phyloP scores from a whole-genome alignment of 805 yeast species.

The Yarrowia bubula region DNA sequence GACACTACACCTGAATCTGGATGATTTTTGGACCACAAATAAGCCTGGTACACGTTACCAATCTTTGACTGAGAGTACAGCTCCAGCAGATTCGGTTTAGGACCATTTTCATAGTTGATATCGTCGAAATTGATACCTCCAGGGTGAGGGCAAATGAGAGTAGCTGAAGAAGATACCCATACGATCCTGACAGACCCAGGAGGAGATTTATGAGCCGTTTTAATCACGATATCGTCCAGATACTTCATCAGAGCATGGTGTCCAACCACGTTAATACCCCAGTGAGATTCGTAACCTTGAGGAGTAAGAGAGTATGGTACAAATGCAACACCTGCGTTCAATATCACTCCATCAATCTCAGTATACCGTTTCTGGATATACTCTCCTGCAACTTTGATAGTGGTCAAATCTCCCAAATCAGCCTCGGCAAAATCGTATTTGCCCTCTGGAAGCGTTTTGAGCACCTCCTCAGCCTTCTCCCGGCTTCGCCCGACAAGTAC shows the following conservation, averaged over 20 bases:
- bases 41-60: slow-evolving; percentile 41
- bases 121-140: slow-evolving; percentile 43
- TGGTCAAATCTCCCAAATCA: background rate
- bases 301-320: slow-evolving; percentile 42
- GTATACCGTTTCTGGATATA: background rate
- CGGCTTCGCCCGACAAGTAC: background rate
- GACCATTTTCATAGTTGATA: slow-evolving; percentile 34
- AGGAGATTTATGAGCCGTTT: slow-evolving; percentile 38
- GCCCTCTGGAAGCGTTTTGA: background rate
- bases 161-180: slow-evolving; percentile 48
- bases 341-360: slow-evolving; percentile 32
- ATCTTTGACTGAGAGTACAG: slow-evolving; percentile 49
- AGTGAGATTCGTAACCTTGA: slow-evolving; percentile 49
- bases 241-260: slow-evolving; percentile 46
- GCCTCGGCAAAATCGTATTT: background rate
- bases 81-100: background rate
- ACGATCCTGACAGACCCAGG: slow-evolving; percentile 44
- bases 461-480: background rate
- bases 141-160: slow-evolving; percentile 35
- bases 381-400: background rate
- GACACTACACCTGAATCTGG: slow-evolving; percentile 40
- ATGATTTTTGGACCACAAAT: slow-evolving; percentile 41
- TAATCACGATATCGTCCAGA: slow-evolving; percentile 42
- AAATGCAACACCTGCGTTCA: slow-evolving; percentile 48
- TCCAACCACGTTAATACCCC: slow-evolving; percentile 51